These are phyloP conservation scores for Globisporangium apiculatum DNA, from an alignment of 352 stramenopile genomes.

Conservation along the genomic window DNA sequence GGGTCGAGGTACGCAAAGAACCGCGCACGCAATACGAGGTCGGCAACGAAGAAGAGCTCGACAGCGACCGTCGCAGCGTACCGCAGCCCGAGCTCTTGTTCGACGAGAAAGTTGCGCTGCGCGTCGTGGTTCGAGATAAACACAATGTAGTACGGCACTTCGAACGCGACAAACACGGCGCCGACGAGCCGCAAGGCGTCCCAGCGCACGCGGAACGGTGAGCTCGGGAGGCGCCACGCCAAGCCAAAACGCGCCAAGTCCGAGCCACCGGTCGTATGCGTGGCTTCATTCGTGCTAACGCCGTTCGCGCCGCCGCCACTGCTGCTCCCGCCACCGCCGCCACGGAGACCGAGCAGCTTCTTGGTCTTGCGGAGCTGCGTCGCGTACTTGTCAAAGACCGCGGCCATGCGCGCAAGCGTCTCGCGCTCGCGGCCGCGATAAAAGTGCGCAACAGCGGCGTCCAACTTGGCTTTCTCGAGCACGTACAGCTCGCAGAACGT, in stretches of 20 bases:
- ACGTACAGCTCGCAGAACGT: slow-evolving; percentile 83
- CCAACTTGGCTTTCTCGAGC: slow-evolving; percentile 53
- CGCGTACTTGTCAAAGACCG: slow-evolving; percentile 43
- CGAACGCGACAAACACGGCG: slow-evolving; percentile 49
- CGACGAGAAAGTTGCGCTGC: slow-evolving; percentile 33
- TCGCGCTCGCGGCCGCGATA: slow-evolving; percentile 30
- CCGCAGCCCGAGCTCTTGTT: slow-evolving; percentile 19
- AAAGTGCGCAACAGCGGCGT: slow-evolving; percentile 44
- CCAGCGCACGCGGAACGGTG: slow-evolving; percentile 46
- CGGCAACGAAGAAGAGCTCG: slow-evolving; percentile 44
- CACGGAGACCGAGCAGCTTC: slow-evolving; percentile 52
- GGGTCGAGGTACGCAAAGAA: slow-evolving; percentile 55
- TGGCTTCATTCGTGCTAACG: no score
- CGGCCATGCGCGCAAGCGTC: slow-evolving; percentile 26
- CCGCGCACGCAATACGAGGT: slow-evolving; percentile 41
- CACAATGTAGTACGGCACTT: slow-evolving; percentile 63
- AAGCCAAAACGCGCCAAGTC: slow-evolving; percentile 5
- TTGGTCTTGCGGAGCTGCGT: slow-evolving; percentile 71
- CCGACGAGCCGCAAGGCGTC: slow-evolving; percentile 32
- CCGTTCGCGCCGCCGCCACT: neutral
- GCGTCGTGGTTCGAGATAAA: slow-evolving; percentile 54
- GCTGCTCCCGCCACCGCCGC: slow-evolving; percentile 18
- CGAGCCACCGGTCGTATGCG: slow-evolving; percentile 1
- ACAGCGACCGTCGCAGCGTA: slow-evolving; percentile 29
- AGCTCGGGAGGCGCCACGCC: slow-evolving; percentile 40